Base-by-base conservation (phyloP, 192 early-diverging fungal genomes). In the Coemansia sp. region DNA sequence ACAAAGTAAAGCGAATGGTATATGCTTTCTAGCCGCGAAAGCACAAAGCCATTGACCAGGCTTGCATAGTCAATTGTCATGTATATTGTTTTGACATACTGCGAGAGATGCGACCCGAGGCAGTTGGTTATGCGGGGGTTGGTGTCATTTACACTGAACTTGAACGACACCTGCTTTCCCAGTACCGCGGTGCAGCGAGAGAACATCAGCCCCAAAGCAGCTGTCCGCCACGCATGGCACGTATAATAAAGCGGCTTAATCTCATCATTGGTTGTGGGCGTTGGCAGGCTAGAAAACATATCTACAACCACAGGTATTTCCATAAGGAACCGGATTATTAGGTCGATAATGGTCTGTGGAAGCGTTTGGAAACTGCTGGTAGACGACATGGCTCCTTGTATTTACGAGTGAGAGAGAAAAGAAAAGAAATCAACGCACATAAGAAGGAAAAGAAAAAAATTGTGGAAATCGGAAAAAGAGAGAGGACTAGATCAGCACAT, bases 321-420 rank as follows among this genome's bases (percentile, higher is more conserved):
- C 28, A 49, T 11, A 14, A 45, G 30, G 16, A 11, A 36, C 21
- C 54, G 34, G 11, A 34, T 5, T 2, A 34, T 32, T 16, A 30
- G 34, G 54, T 56, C 54, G 30, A 56, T 56, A n/a, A 49, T 49
- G 12, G 28, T 23, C 23, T 23, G 46, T 30, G 46, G 46, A 26
- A 49, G 28, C 6, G 28, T 31, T 16, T 49, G 46, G 4, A 49
- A 49, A 15, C n/a, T 16, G 20, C 43, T 20, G 11, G 43, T 18
- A 45, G 20, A 18, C 23, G 23, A 26, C 43, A 45, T 45, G 20
- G 17, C 11, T 44, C 17, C 9, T 18, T 9, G 43, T 15, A 3
- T 7, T 26, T 11, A 18, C 12, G 43, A 21, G 23, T 3, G 23
- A 26, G 23, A 26, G 23, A 26, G 43, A 17, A 10, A 11, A 8